Evolutionary conservation across 805 yeast genomes (phyloP).

Genomic region (Priceomyces carsonii): DNA sequence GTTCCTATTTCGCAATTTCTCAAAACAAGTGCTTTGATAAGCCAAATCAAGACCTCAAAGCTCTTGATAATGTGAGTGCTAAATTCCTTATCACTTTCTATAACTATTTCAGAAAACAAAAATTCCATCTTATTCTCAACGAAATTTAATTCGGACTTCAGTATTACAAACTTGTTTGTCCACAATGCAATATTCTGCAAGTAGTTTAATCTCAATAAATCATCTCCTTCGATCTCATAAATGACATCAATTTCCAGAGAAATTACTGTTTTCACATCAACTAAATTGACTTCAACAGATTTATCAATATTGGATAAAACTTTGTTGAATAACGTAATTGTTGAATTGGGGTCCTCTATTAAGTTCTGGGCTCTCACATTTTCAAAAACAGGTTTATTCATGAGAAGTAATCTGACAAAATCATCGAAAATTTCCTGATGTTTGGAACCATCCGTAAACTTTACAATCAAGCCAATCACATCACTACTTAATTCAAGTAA

Average conservation of each 20-base stretch:
- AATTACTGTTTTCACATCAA: conserved; percentile 8
- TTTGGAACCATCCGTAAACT: conserved; percentile 34
- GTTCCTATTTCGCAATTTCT: conserved; percentile 47
- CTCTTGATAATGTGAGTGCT: conserved; percentile 11
- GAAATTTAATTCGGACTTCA: neutral
- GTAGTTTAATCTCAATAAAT: conserved; percentile 51
- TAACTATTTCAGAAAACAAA: conserved; percentile 8
- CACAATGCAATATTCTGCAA: conserved; percentile 56
- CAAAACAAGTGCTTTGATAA: conserved; percentile 66
- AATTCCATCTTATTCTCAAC: conserved; percentile 8
- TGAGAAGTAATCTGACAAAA: conserved; percentile 36
- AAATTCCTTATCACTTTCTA: neutral
- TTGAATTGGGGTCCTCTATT: conserved; percentile 24
- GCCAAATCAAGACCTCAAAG: conserved; percentile 68
- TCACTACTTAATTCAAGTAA: conserved; percentile 41
- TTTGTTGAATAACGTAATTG: conserved; percentile 44
- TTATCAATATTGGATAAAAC: conserved; percentile 56
- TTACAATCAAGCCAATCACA: conserved; percentile 42
- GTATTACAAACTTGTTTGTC: conserved; percentile 43
- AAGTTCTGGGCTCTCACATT: conserved; percentile 16
- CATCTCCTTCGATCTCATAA: conserved; percentile 11
- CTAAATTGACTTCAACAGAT: conserved; percentile 18
- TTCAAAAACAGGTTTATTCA: conserved; percentile 11
- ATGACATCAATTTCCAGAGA: conserved; percentile 11
- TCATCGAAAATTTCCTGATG: conserved; percentile 50